phyloP scores from a whole-genome alignment of 176 grass and related monocot genomes.

The Thalia dealbata region DNA sequence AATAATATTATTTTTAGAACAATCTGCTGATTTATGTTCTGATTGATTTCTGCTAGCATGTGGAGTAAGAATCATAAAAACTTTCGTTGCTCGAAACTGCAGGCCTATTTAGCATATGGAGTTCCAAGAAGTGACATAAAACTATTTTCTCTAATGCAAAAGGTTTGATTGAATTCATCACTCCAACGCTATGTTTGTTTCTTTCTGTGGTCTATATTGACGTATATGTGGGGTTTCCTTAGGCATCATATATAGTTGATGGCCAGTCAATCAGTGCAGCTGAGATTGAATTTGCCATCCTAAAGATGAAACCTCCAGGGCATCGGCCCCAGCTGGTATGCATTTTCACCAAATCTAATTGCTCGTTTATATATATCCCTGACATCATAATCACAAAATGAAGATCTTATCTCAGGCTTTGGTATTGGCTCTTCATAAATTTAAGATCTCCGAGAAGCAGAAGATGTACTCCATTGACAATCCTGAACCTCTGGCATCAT shows the following conservation, averaged over 20 bases:
- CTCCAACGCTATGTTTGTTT: slow-evolving; percentile 14
- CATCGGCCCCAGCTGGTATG: slow-evolving; percentile 86
- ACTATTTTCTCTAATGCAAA: slow-evolving; percentile 98
- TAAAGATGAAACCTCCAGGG: slow-evolving; percentile 87
- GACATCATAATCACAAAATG: slow-evolving; percentile 6
- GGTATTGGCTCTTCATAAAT: slow-evolving; percentile 86
- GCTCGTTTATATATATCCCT: slow-evolving; percentile 12
- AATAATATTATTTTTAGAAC: no score
- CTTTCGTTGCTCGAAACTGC: slow-evolving; percentile 3
- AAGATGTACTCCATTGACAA: slow-evolving; percentile 62
- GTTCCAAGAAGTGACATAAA: slow-evolving; percentile 92
- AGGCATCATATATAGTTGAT: slow-evolving; percentile 89
- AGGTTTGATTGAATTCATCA: slow-evolving; percentile 43
- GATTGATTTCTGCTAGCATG: neutral
- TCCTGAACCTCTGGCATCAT: slow-evolving; percentile 57
- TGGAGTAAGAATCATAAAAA: neutral
- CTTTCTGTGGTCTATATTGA: slow-evolving; percentile 16
- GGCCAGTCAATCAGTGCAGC: slow-evolving; percentile 85
- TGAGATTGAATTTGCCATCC: slow-evolving; percentile 91
- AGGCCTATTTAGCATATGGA: slow-evolving; percentile 99
- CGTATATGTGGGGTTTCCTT: slow-evolving; percentile 11
- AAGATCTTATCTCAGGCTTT: slow-evolving; percentile 47
- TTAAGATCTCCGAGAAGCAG: slow-evolving; percentile 80
- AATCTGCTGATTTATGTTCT: neutral
- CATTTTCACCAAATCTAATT: neutral